Base-by-base conservation (phyloP, 2,329 filamentous ascomycete species). In the Paraconiothyrium sp. region DNA sequence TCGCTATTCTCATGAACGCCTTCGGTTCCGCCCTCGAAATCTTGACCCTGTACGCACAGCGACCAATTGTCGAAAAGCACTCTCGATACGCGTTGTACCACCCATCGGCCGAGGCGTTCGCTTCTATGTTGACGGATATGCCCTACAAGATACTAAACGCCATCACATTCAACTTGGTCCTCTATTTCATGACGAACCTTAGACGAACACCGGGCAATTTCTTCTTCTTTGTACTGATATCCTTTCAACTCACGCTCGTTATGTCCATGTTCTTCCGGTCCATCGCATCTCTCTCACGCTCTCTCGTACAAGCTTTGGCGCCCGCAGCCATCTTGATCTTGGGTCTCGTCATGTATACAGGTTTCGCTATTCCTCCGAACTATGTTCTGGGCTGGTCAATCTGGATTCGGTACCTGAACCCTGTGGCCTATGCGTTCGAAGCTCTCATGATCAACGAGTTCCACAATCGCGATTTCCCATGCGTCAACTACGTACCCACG, bases 31-130 rank as follows among this genome's bases (percentile, higher is more conserved):
- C 91, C 59, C 85, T 95, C 43, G 92, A 95, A 84, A 95, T 97
- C 74, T 79, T 95, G 37, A 93, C 92, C 0, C 85, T 97, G 4
- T 97, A 95, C 75, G 88, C 92, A 2, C 93, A 97, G 85, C 90
- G 94, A 41, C 91, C 92, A 1, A 97, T 97, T 70, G 92, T 97
- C 62, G 93, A 97, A 75, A 97, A 97, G 76, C 94, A 97, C 70
- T 82, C 85, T 59, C 88, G 91, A 60, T 97, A 97, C 75, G 93
- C 93, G 20, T 84, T 97, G 20, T 97, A 97, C 72, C 94, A 97
- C 72, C 93, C 94, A 0, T 93, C 91, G 10, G 91, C 93, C 16
- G 93, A 97, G 83, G 92, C 93, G n/a, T 85, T 92, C 61, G 88
- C 92, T 0, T 95, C 92, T 10, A 95, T 97, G 90, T 79, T 97